Percentiles rank a stretch among this genome's conserved stretches.
phyloP scores from a whole-genome alignment of 2,329 filamentous ascomycete genomes.

The Phyllosticta capitalensis region DNA sequence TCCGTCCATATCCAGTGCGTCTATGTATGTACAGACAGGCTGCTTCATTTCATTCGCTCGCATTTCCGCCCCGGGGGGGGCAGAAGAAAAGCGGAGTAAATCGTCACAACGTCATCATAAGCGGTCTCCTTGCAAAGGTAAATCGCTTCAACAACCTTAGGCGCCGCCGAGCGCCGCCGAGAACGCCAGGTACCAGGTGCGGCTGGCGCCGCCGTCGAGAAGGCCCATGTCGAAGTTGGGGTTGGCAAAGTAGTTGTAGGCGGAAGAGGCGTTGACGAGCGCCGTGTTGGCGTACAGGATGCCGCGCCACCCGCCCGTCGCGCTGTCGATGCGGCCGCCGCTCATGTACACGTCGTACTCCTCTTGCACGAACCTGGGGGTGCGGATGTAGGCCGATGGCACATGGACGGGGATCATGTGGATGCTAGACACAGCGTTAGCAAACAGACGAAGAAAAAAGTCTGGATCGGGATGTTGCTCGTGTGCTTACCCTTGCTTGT shows the following conservation, averaged over 20 bases:
- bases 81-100: too few species aligned
- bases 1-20: too few species aligned
- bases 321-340: constrained; percentile 51
- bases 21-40: too few species aligned
- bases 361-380: constrained; percentile 61
- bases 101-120: too few species aligned
- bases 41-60: too few species aligned
- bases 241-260: constrained; percentile 67
- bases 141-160: too few species aligned
- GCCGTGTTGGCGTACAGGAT: constrained; percentile 77
- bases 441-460: not conserved
- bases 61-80: too few species aligned
- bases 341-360: constrained; percentile 68
- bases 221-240: constrained; percentile 46
- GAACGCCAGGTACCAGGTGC: constrained; percentile 31
- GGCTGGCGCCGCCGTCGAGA: constrained; percentile 66
- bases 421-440: constrained; percentile 41
- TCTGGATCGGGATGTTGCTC: not conserved
- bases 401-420: constrained; percentile 78
- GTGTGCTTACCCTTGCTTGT: constrained; percentile 44
- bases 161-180: constrained; percentile 21
- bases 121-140: too few species aligned
- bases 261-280: constrained; percentile 58
- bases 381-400: constrained; percentile 60
- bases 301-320: constrained; percentile 74